phyloP scores from a whole-genome alignment of 192 early-diverging fungal species.

The Linnemannia hyalina region DNA sequence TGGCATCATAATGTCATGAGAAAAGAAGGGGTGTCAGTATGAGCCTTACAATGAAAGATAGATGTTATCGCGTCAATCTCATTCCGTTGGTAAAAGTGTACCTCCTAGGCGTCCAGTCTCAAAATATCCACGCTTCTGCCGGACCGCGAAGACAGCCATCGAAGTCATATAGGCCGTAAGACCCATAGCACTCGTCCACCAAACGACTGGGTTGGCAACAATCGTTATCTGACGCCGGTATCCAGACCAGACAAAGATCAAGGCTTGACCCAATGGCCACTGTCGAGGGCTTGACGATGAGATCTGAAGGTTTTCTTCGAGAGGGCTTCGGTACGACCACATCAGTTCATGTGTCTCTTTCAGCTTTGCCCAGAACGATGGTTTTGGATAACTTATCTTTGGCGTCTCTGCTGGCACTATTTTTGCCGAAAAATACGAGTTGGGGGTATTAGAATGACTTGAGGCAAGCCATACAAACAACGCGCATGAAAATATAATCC shows the following conservation, averaged over 20 bases:
- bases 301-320: slow-evolving; percentile 73
- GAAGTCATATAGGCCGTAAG: background rate
- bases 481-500: background rate
- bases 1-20: slow-evolving; percentile 11
- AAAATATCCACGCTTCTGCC: slow-evolving; percentile 62
- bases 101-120: slow-evolving; percentile 24
- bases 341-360: slow-evolving; percentile 84
- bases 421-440: background rate
- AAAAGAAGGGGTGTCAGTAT: too few species aligned
- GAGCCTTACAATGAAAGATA: too few species aligned
- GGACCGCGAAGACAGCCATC: slow-evolving; percentile 57
- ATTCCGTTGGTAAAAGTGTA: background rate
- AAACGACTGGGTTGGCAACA: slow-evolving; percentile 36
- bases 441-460: background rate
- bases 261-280: slow-evolving; percentile 86
- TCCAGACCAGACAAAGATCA: slow-evolving; percentile 84
- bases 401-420: slow-evolving; percentile 67
- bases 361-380: slow-evolving; percentile 85
- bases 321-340: slow-evolving; percentile 84
- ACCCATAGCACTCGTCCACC: slow-evolving; percentile 21
- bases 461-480: background rate
- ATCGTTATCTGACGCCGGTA: slow-evolving; percentile 42
- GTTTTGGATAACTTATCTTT: slow-evolving; percentile 63
- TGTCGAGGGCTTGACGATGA: slow-evolving; percentile 82
- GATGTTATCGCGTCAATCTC: too few species aligned